Percentiles rank a stretch among this genome's conserved stretches.
Evolutionary conservation across 257 asterid species (phyloP).

Genomic region (Solanum commersonii): DNA sequence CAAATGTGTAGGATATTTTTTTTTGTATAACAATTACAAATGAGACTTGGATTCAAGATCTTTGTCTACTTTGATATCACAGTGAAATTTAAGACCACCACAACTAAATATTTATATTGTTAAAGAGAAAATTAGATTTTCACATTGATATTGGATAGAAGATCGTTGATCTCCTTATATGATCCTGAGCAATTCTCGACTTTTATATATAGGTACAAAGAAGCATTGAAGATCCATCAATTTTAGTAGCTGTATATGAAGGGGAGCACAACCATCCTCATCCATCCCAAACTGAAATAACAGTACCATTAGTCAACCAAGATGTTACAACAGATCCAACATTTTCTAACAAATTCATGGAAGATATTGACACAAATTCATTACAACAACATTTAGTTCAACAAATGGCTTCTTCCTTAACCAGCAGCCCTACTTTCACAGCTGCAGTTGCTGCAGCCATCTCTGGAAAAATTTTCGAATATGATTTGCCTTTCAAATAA

Average conservation of each 20-base stretch:
- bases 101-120: neutral
- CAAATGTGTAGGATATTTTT: neutral
- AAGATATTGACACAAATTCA: slow-evolving; percentile 11
- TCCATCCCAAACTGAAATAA: slow-evolving; percentile 20
- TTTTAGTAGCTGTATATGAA: slow-evolving; percentile 61
- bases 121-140: neutral
- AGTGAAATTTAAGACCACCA: neutral
- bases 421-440: slow-evolving; percentile 53
- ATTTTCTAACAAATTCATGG: slow-evolving; percentile 13
- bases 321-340: slow-evolving; percentile 7
- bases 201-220: slow-evolving; percentile 46
- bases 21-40: neutral
- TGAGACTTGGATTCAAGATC: neutral
- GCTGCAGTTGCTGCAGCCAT: slow-evolving; percentile 66
- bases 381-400: slow-evolving; percentile 35
- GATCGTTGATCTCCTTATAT: neutral
- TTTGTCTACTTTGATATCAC: neutral
- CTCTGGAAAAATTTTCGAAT: slow-evolving; percentile 13
- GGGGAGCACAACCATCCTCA: slow-evolving; percentile 64
- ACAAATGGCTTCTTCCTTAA: slow-evolving; percentile 59
- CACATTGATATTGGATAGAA: neutral
- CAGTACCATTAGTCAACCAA: slow-evolving; percentile 5
- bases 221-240: slow-evolving; percentile 49
- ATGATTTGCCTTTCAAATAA: neutral
- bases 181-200: neutral